phyloP scores from a whole-genome alignment of 148 eudicot species.

The Gaultheria prostrata region DNA sequence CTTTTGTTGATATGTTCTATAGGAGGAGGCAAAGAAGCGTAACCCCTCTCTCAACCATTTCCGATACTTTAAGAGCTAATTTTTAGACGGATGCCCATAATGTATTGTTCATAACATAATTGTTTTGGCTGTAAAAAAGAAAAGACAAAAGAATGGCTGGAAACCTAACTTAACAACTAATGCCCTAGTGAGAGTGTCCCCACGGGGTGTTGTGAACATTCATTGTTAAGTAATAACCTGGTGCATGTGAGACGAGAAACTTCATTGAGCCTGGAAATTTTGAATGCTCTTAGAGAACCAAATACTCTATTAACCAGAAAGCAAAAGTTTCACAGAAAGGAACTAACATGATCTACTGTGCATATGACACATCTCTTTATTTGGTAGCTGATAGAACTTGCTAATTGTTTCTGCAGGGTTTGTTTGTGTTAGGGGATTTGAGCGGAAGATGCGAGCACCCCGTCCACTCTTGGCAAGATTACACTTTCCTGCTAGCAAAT shows the following conservation, averaged over 20 bases:
- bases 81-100: not conserved
- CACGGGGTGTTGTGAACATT: not conserved
- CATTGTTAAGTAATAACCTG: not conserved
- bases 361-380: not conserved
- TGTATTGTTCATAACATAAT: not conserved
- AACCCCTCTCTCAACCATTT: not conserved
- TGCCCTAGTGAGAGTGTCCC: not conserved
- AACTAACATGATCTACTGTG: not conserved
- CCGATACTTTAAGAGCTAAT: not conserved
- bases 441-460: constrained; percentile 60
- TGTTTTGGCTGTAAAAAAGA: not conserved
- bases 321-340: not conserved
- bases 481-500: constrained; percentile 74
- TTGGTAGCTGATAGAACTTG: not conserved
- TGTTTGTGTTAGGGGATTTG: constrained; percentile 69
- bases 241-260: not conserved
- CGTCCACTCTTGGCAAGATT: constrained; percentile 75
- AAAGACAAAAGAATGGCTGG: not conserved
- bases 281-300: not conserved
- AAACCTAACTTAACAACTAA: not conserved
- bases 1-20: not conserved
- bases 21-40: not conserved
- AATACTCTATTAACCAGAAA: not conserved
- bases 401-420: constrained; percentile 4
- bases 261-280: not conserved